phyloP scores from a whole-genome alignment of 2,329 filamentous ascomycete species.

The Botrytis hyacinthi region DNA sequence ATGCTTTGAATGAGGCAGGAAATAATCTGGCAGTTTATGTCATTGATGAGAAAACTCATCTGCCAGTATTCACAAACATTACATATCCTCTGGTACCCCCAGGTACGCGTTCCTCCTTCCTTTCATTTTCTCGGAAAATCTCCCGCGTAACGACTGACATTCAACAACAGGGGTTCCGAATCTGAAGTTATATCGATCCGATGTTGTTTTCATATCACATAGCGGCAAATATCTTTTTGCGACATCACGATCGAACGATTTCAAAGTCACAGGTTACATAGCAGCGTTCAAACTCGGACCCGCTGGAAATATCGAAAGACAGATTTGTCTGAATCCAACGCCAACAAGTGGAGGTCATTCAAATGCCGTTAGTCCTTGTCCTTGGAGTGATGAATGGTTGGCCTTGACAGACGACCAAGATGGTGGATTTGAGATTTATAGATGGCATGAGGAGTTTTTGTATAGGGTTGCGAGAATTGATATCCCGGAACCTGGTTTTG shows the following conservation, averaged over 20 bases:
- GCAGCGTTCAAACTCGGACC: conserved; percentile 71
- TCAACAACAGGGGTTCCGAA: conserved; percentile 28
- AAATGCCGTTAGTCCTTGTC: conserved; percentile 81
- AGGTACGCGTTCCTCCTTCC: conserved; percentile 44
- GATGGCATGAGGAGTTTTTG: conserved; percentile 80
- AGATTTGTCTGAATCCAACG: conserved; percentile 79
- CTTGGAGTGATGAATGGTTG: conserved; percentile 86
- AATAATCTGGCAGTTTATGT: conserved; percentile 81
- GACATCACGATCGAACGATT: conserved; percentile 75
- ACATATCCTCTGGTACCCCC: conserved; percentile 78
- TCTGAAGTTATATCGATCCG: conserved; percentile 71
- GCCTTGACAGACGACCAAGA: conserved; percentile 86
- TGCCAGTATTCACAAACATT: conserved; percentile 76
- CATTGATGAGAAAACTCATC: conserved; percentile 68
- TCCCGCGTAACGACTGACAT: background rate
- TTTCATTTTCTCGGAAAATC: conserved; percentile 38
- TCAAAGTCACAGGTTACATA: conserved; percentile 76
- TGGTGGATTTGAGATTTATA: conserved; percentile 83
- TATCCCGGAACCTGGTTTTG: conserved; percentile 84
- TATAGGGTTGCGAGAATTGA: conserved; percentile 73
- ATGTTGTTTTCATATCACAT: conserved; percentile 72
- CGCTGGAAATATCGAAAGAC: conserved; percentile 69
- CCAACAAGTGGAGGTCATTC: conserved; percentile 85
- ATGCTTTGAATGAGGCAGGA: conserved; percentile 86
- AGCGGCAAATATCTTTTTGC: conserved; percentile 78